Evolutionary conservation across 768 basidiomycete species (phyloP), one percentile per base, ranked within the genome.

Genomic region (Phaeotremella skinneri): DNA sequence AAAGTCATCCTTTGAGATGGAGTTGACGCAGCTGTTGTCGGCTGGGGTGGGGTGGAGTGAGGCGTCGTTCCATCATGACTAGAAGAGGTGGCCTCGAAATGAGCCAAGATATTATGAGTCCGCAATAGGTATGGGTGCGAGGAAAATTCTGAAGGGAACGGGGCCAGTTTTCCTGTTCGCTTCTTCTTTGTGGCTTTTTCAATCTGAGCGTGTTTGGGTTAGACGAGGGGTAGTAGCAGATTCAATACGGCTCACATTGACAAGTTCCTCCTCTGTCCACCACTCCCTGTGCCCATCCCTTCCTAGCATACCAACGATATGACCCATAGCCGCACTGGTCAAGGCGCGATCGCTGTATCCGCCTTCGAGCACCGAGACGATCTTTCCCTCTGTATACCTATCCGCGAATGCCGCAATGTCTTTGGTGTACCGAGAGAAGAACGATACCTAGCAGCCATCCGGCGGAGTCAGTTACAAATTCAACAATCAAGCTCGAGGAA

Each of bases 271-370:
- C 41, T 63, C 67, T 2, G 48, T 63, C 69, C 68, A 73, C 73
- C 73, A 73, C 6, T 47, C 58, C 17, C 48, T 52, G 14, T 37
- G 34, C 17, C 68, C 68, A n/a, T 54, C 47, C 43, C 51, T 25
- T 3, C 49, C 68, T 11, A 72, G 50, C 56, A 97, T 77, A 3
- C 92, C 93, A 5, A 79, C 79, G 1, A 94, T 75, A 72, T 91
- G 88, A 0, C 91, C 88, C 83, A 91, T 84, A 0, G 86, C 82
- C 0, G 88, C 94, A 62, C 88, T 91, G 4, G 81, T 85, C 55
- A 98, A 80, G 0, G 94, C 92, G 4, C 87, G 82, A 74, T 97
- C 91, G 66, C 89, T 90, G 70, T 97, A 97, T 0, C 93, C 94
- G 0, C 94, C 94, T 78, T 99, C 94, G 1, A 99, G 83, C 0